Evolutionary conservation across 768 basidiomycete species (phyloP).

Genomic region (Kwoniella sp.): DNA sequence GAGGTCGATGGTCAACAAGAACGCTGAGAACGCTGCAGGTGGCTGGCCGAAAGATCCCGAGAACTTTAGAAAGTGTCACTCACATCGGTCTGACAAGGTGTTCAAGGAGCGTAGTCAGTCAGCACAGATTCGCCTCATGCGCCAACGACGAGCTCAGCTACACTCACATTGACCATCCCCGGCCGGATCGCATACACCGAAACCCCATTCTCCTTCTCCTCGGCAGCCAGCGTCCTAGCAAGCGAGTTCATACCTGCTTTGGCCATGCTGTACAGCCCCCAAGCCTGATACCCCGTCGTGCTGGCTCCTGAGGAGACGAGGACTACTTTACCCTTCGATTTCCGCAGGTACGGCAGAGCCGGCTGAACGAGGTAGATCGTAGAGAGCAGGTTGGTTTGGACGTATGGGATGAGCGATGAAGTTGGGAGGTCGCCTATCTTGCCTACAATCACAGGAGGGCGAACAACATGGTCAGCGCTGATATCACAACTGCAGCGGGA

Average conservation of each 20-base stretch:
- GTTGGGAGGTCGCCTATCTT: slow-evolving; percentile 35
- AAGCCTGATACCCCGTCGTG: slow-evolving; percentile 66
- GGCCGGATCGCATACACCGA: slow-evolving; percentile 78
- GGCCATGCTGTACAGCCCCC: slow-evolving; percentile 70
- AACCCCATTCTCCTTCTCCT: slow-evolving; percentile 69
- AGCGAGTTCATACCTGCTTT: slow-evolving; percentile 91
- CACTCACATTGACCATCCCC: slow-evolving; percentile 71
- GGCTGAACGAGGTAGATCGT: slow-evolving; percentile 70
- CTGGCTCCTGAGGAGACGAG: slow-evolving; percentile 87
- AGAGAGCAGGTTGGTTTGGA: slow-evolving; percentile 88
- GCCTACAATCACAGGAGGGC: slow-evolving; percentile 43
- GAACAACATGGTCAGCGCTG: not conserved
- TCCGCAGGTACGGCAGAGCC: slow-evolving; percentile 70
- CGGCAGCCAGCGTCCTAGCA: slow-evolving; percentile 79
- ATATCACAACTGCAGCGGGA: no score
- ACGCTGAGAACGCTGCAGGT: not conserved
- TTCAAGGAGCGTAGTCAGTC: not conserved
- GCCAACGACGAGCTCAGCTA: not conserved
- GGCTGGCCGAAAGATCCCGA: not conserved
- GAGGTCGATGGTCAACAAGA: not conserved
- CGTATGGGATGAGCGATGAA: slow-evolving; percentile 52
- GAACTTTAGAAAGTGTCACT: slow-evolving; percentile 46
- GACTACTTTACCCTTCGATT: slow-evolving; percentile 65
- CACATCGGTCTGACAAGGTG: slow-evolving; percentile 62
- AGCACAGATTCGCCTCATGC: not conserved